Base-by-base conservation (phyloP, 176 grass and related monocot species). In the Oryza meridionalis region DNA sequence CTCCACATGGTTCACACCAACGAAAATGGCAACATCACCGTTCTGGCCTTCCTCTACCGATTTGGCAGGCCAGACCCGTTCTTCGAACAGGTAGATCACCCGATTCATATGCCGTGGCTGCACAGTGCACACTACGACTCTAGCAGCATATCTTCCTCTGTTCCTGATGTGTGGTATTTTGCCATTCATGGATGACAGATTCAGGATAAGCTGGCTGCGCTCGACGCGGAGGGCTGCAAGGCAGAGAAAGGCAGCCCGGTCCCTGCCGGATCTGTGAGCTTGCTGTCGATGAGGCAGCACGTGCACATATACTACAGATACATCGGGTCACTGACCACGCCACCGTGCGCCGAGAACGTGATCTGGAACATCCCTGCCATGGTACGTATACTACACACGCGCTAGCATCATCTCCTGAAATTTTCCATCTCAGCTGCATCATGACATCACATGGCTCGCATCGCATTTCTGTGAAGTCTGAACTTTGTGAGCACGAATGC, bases 301-400 rank as follows among this genome's bases (percentile, higher is more conserved):
- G 33, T 68, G 32, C 88, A 68, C 82, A 51, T 70, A 40, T 98
- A 98, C 67, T 94, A 84, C 86, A 73, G 95, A 15, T 98, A 98
- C 77, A 79, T 76, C 13, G 95, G 95, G 81, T 94, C 95, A 37
- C 77, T 98, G 47, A 91, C 90, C 84, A 94, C 90, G 35, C 95
- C 95, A 44, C 95, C 95, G 24, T 98, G 95, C 90, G 91, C 92
- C 19, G 95, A 98, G 85, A 86, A 91, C 88, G 84, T 98, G 65
- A 53, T 93, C 78, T 98, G 95, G 95, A 92, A 84, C 86, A 55
- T 98, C 88, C 82, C 93, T 29, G 82, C 70, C 44, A 84, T 73
- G 95, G 94, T 92, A 84, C 2, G 3, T 5, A 35, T 5, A 5
- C 29, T n/a, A 58, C 6, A 58, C 53, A n/a, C 53, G 51, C 17